Conservation (phyloP, 495 filamentous ascomycete genomes). For the Podospora pseudoanserina region DNA sequence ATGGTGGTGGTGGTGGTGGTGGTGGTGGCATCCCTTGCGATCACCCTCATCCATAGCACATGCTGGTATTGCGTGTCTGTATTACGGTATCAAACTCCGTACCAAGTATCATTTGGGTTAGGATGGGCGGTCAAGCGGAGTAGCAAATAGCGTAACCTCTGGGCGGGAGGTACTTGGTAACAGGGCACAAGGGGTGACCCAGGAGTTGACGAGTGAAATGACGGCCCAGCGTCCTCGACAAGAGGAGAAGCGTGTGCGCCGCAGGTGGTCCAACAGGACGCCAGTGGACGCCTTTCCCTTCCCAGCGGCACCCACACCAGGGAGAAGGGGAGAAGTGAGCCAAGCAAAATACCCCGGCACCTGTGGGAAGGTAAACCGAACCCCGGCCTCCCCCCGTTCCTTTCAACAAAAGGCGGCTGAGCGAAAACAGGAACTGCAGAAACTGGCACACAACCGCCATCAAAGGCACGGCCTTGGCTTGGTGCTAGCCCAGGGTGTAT, state of each 20-base stretch:
- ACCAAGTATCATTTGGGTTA: not conserved
- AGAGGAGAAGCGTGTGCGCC: not conserved
- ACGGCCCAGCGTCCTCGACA: not conserved
- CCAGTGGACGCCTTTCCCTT: not conserved
- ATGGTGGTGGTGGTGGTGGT: not conserved
- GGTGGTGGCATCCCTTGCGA: not conserved
- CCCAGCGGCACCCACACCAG: too few relatives aligned
- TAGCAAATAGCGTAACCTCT: constrained; percentile 13
- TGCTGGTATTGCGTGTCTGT: not conserved
- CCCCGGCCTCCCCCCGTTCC: not conserved
- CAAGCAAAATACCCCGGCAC: not conserved
- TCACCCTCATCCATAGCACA: too few relatives aligned
- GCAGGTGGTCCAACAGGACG: not conserved
- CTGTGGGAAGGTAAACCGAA: constrained; percentile 1
- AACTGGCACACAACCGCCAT: constrained; percentile 1
- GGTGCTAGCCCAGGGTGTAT: not conserved
- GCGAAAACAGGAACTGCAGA: constrained; percentile 6
- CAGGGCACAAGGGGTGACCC: not conserved
- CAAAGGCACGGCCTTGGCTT: constrained; percentile 2
- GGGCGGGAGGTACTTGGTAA: not conserved
- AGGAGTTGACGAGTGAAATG: not conserved
- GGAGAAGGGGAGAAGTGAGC: not conserved
- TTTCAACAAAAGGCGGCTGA: not conserved
- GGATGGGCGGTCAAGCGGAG: constrained; percentile 35
- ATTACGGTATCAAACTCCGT: not conserved